These are phyloP conservation scores for Yamadazyma tumulicola DNA, from an alignment of 805 yeast genomes.

Conservation along the genomic window DNA sequence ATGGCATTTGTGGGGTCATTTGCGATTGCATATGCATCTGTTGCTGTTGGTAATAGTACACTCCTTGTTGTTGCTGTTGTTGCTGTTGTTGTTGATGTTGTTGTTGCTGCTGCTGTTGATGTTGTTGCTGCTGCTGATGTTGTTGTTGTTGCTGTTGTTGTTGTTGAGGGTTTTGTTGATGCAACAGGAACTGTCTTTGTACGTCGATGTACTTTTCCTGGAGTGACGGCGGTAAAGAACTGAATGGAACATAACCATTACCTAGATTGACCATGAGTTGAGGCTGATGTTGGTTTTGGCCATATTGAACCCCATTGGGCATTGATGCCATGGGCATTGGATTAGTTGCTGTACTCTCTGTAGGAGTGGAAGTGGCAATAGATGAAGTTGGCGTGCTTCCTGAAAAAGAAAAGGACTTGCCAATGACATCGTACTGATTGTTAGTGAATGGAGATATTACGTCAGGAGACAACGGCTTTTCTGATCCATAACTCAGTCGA, in stretches of 20 bases:
- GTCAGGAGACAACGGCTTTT: constrained; percentile 7
- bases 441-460: constrained; percentile 10
- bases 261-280: constrained; percentile 20
- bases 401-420: constrained; percentile 4
- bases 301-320: too few relatives aligned
- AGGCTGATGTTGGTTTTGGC: constrained; percentile 5
- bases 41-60: background rate
- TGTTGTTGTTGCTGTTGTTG: constrained; percentile 4
- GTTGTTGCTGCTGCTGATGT: constrained; percentile 5
- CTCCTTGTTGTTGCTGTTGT: constrained; percentile 8
- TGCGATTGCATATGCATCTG: background rate
- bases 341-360: constrained; percentile 4
- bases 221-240: constrained; percentile 15
- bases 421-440: constrained; percentile 4
- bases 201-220: constrained; percentile 17
- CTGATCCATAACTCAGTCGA: constrained; percentile 1
- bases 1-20: background rate
- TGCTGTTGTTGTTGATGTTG: constrained; percentile 11
- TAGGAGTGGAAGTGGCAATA: constrained; percentile 16
- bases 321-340: background rate
- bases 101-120: constrained; percentile 6
- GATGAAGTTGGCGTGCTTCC: constrained; percentile 7
- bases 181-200: constrained; percentile 17
- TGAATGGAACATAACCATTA: constrained; percentile 18
- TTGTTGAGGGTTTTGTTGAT: constrained; percentile 12